These are phyloP conservation scores for Cunninghamia lanceolata DNA, from an alignment of 75 land plant genomes.

Conservation along the genomic window DNA sequence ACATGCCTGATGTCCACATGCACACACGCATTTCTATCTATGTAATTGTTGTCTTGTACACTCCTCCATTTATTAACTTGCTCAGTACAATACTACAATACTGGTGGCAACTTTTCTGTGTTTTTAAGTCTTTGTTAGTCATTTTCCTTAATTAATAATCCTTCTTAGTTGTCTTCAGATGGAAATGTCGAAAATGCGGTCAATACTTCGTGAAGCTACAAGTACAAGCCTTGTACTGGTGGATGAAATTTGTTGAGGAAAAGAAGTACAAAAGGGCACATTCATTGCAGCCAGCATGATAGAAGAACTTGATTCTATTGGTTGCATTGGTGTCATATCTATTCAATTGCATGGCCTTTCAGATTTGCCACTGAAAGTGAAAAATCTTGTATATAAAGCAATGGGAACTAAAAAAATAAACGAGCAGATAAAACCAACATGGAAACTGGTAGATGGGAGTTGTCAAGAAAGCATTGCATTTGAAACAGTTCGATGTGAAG, in stretches of 20 bases:
- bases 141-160: background rate
- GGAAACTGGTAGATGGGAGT: slow-evolving; percentile 81
- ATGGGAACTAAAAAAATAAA: slow-evolving; percentile 64
- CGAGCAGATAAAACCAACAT: slow-evolving; percentile 68
- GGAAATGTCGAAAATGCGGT: slow-evolving; percentile 91
- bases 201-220: slow-evolving; percentile 54
- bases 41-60: too few species aligned
- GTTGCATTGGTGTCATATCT: slow-evolving; percentile 81
- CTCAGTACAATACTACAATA: too few species aligned
- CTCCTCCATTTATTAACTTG: too few species aligned
- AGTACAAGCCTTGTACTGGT: slow-evolving; percentile 71
- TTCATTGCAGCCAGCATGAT: slow-evolving; percentile 89
- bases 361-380: slow-evolving; percentile 58
- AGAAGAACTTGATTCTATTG: slow-evolving; percentile 70
- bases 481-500: slow-evolving; percentile 88
- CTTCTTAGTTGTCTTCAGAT: slow-evolving; percentile 31
- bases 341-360: slow-evolving; percentile 93
- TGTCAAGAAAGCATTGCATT: slow-evolving; percentile 96
- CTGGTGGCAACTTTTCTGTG: background rate
- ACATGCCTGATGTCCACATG: too few species aligned
- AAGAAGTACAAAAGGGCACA: slow-evolving; percentile 93
- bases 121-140: background rate
- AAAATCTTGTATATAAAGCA: slow-evolving; percentile 59
- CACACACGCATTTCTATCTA: too few species aligned
- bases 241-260: slow-evolving; percentile 94